Evolutionary conservation across 2,329 filamentous ascomycete genomes (phyloP).

Genomic region (Ophiostoma pallidulum): DNA sequence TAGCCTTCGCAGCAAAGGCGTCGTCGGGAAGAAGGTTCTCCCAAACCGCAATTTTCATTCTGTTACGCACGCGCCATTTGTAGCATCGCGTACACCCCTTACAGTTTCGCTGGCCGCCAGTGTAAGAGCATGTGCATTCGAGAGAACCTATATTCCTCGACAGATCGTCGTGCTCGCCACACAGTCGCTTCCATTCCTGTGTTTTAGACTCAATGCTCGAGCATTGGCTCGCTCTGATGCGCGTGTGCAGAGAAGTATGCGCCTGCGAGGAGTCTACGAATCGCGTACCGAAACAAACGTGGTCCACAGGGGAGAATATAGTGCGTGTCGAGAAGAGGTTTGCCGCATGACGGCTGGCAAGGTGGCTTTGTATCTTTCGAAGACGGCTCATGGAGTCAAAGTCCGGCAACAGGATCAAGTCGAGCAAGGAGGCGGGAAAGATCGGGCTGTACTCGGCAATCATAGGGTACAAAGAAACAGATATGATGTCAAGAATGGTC

Average conservation of each 20-base stretch:
- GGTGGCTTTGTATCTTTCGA: constrained; percentile 38
- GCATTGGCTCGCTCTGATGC: constrained; percentile 20
- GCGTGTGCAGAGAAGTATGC: constrained; percentile 16
- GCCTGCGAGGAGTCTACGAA: constrained; percentile 31
- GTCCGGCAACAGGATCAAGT: constrained; percentile 43
- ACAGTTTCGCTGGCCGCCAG: constrained; percentile 20
- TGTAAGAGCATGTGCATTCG: constrained; percentile 24
- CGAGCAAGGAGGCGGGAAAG: constrained; percentile 40
- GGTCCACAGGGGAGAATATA: too few species aligned
- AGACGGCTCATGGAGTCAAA: constrained; percentile 41
- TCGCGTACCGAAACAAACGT: constrained; percentile 35
- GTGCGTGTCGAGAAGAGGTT: too few species aligned
- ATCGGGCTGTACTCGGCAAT: constrained; percentile 41
- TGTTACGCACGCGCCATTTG: constrained; percentile 20
- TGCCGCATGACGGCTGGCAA: constrained; percentile 32
- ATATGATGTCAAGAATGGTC: constrained; percentile 44
- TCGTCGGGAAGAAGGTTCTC: constrained; percentile 32
- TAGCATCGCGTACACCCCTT: constrained; percentile 28
- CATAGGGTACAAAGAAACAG: constrained; percentile 33
- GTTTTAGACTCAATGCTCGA: constrained; percentile 19
- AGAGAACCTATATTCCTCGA: constrained; percentile 23
- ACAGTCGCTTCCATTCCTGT: constrained; percentile 25
- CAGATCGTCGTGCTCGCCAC: constrained; percentile 23
- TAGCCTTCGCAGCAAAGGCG: constrained; percentile 22
- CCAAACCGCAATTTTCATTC: constrained; percentile 28